Evolutionary conservation across 768 basidiomycete species (phyloP).

Genomic region (Lactarius psammicola): DNA sequence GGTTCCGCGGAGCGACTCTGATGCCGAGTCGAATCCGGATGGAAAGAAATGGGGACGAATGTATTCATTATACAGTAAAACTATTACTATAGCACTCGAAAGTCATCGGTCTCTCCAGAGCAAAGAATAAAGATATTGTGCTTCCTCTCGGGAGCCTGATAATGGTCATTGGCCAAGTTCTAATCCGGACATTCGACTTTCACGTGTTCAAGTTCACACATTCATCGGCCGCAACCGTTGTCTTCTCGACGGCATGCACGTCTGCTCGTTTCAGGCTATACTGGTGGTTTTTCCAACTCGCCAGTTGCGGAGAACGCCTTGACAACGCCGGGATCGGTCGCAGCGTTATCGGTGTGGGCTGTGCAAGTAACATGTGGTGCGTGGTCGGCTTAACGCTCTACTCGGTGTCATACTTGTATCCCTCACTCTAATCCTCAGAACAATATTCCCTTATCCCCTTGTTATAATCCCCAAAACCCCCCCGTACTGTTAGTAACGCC

Average conservation of each 20-base stretch:
- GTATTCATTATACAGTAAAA: too few species aligned
- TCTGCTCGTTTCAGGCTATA: neutral
- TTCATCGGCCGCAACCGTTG: too few species aligned
- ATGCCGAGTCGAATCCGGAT: too few species aligned
- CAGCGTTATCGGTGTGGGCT: neutral
- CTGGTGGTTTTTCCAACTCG: neutral
- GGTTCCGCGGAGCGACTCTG: too few species aligned
- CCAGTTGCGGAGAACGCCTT: neutral
- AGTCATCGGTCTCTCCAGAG: too few species aligned
- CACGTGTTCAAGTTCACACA: neutral
- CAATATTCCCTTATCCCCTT: neutral
- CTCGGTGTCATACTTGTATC: too few species aligned
- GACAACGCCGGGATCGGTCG: neutral
- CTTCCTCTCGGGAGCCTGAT: too few species aligned
- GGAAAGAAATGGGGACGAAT: too few species aligned
- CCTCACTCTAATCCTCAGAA: neutral
- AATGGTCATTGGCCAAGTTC: too few species aligned
- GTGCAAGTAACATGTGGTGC: neutral
- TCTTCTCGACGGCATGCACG: neutral
- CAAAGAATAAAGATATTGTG: too few species aligned
- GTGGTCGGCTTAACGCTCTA: neutral
- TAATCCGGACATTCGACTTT: too few species aligned
- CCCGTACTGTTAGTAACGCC: neutral
- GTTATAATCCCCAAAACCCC: neutral
- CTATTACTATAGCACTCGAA: too few species aligned